phyloP scores from a whole-genome alignment of 176 grass and related monocot genomes.

The Secale cereale region DNA sequence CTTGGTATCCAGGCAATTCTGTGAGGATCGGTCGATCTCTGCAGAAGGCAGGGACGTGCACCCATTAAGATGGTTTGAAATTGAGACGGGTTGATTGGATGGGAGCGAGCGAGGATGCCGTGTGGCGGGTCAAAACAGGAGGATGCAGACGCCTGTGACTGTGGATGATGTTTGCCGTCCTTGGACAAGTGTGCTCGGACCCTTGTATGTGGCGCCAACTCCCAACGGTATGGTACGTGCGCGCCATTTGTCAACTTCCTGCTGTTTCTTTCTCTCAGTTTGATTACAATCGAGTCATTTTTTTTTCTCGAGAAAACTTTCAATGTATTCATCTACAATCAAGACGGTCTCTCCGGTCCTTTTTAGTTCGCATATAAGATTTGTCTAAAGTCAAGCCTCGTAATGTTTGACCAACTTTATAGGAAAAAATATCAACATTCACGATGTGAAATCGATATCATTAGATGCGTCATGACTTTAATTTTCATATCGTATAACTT shows the following conservation, averaged over 20 bases:
- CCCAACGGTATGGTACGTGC: neutral
- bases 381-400: too few relatives aligned
- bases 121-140: neutral
- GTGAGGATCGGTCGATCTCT: neutral
- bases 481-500: too few relatives aligned
- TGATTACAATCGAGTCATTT: conserved; percentile 63
- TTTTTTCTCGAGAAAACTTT: too few relatives aligned
- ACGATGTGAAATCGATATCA: too few relatives aligned
- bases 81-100: neutral
- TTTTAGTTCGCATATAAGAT: too few relatives aligned
- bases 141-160: neutral
- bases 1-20: neutral
- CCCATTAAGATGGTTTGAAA: neutral
- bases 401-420: too few relatives aligned
- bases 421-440: too few relatives aligned
- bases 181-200: neutral
- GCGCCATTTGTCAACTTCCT: neutral
- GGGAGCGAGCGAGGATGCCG: neutral
- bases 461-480: too few relatives aligned
- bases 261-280: conserved; percentile 29
- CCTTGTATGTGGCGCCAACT: neutral
- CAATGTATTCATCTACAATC: too few relatives aligned
- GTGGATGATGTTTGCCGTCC: neutral
- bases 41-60: neutral
- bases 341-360: too few relatives aligned